Conservation (phyloP, 73 alveolate genomes). For the Tetrahymena malaccensis region DNA sequence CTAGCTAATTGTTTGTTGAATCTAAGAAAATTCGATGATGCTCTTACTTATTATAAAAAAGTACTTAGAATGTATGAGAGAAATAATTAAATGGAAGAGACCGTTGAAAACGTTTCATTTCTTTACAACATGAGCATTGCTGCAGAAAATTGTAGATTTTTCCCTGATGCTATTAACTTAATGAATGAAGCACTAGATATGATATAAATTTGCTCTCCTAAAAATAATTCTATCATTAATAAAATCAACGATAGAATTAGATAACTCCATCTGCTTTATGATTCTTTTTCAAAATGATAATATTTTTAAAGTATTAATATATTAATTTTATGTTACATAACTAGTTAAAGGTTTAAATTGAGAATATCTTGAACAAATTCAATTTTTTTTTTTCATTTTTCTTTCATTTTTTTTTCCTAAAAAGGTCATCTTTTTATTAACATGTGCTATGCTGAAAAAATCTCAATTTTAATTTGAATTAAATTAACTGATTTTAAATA, state of each 20-base stretch:
- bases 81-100: not conserved
- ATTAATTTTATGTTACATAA: too few species aligned
- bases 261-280: not conserved
- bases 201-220: not conserved
- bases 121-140: not conserved
- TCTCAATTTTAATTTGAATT: too few species aligned
- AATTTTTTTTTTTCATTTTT: too few species aligned
- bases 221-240: not conserved
- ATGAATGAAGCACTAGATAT: not conserved
- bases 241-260: not conserved
- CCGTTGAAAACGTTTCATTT: not conserved
- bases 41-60: not conserved
- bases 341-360: too few species aligned
- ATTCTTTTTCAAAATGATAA: not conserved
- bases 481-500: too few species aligned
- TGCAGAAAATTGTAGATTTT: not conserved
- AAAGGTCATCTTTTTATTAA: too few species aligned
- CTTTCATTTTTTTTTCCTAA: too few species aligned
- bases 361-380: too few species aligned
- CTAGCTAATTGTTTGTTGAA: not conserved
- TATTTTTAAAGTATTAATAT: too few species aligned
- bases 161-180: not conserved
- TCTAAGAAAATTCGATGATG: not conserved
- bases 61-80: not conserved
- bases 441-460: too few species aligned